Base-by-base conservation (phyloP, 768 basidiomycete genomes). In the Phaffia australis region DNA sequence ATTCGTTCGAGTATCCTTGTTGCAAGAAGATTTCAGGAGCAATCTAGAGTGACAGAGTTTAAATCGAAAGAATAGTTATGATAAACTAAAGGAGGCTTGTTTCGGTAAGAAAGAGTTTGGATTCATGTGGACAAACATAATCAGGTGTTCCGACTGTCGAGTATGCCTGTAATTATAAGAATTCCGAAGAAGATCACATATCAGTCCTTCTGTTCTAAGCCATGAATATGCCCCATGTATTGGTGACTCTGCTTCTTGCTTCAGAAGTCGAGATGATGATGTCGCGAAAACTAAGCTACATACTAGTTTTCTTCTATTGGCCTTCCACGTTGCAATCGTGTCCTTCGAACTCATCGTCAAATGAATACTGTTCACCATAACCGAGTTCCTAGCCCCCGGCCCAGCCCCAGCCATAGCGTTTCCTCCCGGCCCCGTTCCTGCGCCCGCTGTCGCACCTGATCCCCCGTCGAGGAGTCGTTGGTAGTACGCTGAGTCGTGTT, bases 81-180 rank as follows among this genome's bases (percentile, higher is more conserved):
- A 25, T 47, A 19, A 56, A 23, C 7, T 19, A 51, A 27, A 23
- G 9, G 29, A 14, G 30, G 21, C n/a, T 46, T 50, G 50, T 0
- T 8, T 1, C 8, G 30, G 21, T 32, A 32, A 21, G n/a, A 58
- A 14, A 25, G 7, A 16, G 56, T 3, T n/a, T 23, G 30, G 18
- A n/a, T 18, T 27, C 25, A 6, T 18, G 11, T 11, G 14, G 42
- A 73, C 75, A 71, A 55, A 77, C 76, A 69, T 95, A 83, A 76
- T 97, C 94, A 3, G 92, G 93, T 29, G 93, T 97, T 50, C 93
- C 93, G 69, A 97, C 94, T 15, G 95, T 98, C 3, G 93, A 97
- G 77, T 93, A 99, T 3, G 94, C 94, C 89, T 92, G 66, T 21
- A 23, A 66, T 50, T 42, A 51, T 29, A 30, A 65, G 21, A 19